A percentile compares a stretch with the other conserved stretches of the same genome.
These are phyloP conservation scores for Helenozyma baotianmanensis DNA, from an alignment of 805 yeast species.

Conservation along the genomic window DNA sequence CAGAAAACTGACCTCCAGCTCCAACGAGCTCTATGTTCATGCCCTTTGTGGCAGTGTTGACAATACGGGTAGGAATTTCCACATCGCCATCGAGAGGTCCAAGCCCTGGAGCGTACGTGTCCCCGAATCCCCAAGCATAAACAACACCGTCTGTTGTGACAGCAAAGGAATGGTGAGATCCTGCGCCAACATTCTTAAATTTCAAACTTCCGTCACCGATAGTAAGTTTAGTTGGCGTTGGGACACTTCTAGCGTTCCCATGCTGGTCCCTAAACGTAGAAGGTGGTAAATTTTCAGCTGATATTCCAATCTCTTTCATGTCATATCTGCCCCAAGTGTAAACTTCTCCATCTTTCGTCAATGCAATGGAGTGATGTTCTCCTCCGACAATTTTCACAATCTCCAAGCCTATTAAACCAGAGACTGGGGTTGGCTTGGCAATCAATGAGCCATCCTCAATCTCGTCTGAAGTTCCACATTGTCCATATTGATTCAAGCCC, in stretches of 20 bases:
- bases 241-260: conserved; percentile 79
- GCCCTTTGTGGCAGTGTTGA: conserved; percentile 87
- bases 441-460: conserved; percentile 85
- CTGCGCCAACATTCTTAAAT: conserved; percentile 57
- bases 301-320: conserved; percentile 87
- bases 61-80: conserved; percentile 81
- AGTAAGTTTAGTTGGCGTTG: conserved; percentile 69
- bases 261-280: conserved; percentile 72
- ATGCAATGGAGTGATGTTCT: conserved; percentile 86
- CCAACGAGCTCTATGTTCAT: conserved; percentile 69
- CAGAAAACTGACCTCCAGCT: conserved; percentile 97
- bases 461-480: conserved; percentile 71
- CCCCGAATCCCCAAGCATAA: conserved; percentile 98
- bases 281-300: conserved; percentile 60
- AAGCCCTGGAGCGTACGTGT: conserved; percentile 92
- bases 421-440: conserved; percentile 68
- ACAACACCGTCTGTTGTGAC: conserved; percentile 78
- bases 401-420: conserved; percentile 54
- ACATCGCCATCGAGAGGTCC: conserved; percentile 90
- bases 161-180: conserved; percentile 91
- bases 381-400: conserved; percentile 77
- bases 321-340: conserved; percentile 89
- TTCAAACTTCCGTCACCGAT: conserved; percentile 25
- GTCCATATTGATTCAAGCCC: conserved; percentile 98
- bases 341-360: conserved; percentile 67